These are phyloP conservation scores for Sonneratia alba DNA, from an alignment of 345 rosid genomes.

Conservation along the genomic window DNA sequence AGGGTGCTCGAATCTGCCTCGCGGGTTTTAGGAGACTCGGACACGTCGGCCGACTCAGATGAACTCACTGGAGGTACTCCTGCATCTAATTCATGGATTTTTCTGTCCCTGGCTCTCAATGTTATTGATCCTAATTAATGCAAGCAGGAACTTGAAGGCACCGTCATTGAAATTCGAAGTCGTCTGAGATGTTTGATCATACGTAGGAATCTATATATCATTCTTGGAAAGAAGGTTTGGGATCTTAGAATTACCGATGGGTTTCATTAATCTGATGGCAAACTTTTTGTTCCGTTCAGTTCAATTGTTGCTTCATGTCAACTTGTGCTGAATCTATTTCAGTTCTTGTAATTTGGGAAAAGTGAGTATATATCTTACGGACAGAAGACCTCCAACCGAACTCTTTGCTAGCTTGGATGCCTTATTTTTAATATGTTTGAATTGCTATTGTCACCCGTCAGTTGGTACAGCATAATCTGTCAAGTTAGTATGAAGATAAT, in stretches of 20 bases:
- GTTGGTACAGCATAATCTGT: not conserved
- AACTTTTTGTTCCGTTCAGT: too few species aligned
- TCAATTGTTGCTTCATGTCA: too few species aligned
- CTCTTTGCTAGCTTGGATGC: not conserved
- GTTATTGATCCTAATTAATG: conserved; percentile 8
- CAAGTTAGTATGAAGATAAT: not conserved
- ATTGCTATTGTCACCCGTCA: not conserved
- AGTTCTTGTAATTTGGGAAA: not conserved
- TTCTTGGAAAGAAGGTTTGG: not conserved
- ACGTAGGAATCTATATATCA: not conserved
- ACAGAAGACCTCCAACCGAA: not conserved
- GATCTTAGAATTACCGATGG: not conserved
- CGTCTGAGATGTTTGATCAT: not conserved
- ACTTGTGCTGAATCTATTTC: too few species aligned
- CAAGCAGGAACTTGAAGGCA: not conserved
- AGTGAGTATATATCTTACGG: not conserved
- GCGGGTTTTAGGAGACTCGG: conserved; percentile 22
- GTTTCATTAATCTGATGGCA: not conserved
- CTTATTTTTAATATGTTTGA: not conserved
- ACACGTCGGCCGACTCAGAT: conserved; percentile 7
- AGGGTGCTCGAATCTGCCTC: conserved; percentile 47
- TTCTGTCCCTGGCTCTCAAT: conserved; percentile 1
- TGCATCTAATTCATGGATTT: not conserved
- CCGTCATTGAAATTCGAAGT: not conserved
- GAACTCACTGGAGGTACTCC: not conserved